Evolutionary conservation across 2,329 filamentous ascomycete species (phyloP).

Genomic region (Clonostachys sp.): DNA sequence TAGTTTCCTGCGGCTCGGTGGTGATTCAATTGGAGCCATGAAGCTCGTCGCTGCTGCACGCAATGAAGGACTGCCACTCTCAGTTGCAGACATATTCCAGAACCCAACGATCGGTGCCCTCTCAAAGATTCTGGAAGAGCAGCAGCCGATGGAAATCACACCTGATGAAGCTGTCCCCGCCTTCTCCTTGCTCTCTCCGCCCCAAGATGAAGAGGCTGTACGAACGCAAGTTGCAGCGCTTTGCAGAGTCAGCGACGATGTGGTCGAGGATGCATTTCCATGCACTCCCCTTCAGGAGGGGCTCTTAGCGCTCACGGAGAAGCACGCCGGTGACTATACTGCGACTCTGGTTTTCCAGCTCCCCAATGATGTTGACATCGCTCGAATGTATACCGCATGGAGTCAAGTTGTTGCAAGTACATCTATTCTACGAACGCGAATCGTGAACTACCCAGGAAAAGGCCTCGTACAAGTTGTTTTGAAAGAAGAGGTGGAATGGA

Average conservation of each 20-base stretch:
- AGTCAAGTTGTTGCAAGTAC: too few relatives aligned
- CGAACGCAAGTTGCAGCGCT: conserved; percentile 17
- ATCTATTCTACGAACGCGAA: too few relatives aligned
- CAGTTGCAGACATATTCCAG: conserved; percentile 38
- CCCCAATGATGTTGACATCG: too few relatives aligned
- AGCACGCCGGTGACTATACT: conserved; percentile 21
- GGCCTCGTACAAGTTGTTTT: too few relatives aligned
- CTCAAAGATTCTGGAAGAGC: too few relatives aligned
- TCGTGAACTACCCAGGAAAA: too few relatives aligned
- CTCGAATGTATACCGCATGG: too few relatives aligned
- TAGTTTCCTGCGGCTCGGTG: conserved; percentile 23
- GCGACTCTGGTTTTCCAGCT: background rate
- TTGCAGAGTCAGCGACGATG: conserved; percentile 18
- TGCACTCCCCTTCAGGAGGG: conserved; percentile 29
- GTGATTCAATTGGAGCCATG: conserved; percentile 51
- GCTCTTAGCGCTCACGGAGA: conserved; percentile 25
- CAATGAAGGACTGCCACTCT: conserved; percentile 29
- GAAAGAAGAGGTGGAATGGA: too few relatives aligned
- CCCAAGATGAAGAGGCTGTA: too few relatives aligned
- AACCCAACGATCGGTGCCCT: conserved; percentile 20
- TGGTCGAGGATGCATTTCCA: conserved; percentile 28
- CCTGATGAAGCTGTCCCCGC: too few relatives aligned
- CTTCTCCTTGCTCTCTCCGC: too few relatives aligned
- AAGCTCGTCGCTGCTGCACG: conserved; percentile 37
- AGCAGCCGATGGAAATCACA: too few relatives aligned